A percentile compares a stretch with the other conserved stretches of the same genome.
Conservation (phyloP, 2,329 filamentous ascomycete species). For the Alternaria burnsii region DNA sequence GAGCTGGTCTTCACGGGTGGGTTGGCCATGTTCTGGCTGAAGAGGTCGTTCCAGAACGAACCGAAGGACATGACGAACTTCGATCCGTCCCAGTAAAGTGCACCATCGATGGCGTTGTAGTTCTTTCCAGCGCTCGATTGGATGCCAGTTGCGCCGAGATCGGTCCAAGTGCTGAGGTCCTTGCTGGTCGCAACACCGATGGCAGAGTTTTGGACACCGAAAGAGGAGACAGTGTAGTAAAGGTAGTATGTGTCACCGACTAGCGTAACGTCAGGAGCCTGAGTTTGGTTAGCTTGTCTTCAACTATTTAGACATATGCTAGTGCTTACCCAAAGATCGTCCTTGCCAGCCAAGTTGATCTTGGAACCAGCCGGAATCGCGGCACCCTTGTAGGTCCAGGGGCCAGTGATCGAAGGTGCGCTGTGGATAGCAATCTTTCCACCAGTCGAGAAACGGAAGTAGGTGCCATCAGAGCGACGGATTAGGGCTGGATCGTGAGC, state of each 20-base stretch:
- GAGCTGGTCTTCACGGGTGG: conserved; percentile 44
- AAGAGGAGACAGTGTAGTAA: conserved; percentile 72
- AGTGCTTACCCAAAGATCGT: conserved; percentile 59
- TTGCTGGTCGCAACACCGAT: conserved; percentile 67
- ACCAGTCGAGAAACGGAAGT: conserved; percentile 64
- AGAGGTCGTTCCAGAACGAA: conserved; percentile 73
- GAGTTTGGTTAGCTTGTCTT: neutral
- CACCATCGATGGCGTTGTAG: conserved; percentile 64
- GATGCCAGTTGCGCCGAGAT: conserved; percentile 65
- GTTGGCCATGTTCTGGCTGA: conserved; percentile 62
- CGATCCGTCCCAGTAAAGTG: conserved; percentile 53
- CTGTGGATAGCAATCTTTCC: conserved; percentile 60
- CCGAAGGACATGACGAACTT: conserved; percentile 68
- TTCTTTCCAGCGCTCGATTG: conserved; percentile 47
- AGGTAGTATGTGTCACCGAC: conserved; percentile 68
- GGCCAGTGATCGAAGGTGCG: conserved; percentile 58
- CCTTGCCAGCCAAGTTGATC: conserved; percentile 56
- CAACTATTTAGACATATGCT: neutral
- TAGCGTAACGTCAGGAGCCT: conserved; percentile 70
- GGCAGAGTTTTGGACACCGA: conserved; percentile 67
- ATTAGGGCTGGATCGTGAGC: conserved; percentile 61
- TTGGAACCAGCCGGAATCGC: conserved; percentile 57
- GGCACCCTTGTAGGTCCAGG: conserved; percentile 61
- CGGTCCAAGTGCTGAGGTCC: conserved; percentile 66
- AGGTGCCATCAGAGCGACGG: conserved; percentile 58